Evolutionary conservation across 108 stramenopile genomes (phyloP).

Genomic region (Nitzschia sp.): DNA sequence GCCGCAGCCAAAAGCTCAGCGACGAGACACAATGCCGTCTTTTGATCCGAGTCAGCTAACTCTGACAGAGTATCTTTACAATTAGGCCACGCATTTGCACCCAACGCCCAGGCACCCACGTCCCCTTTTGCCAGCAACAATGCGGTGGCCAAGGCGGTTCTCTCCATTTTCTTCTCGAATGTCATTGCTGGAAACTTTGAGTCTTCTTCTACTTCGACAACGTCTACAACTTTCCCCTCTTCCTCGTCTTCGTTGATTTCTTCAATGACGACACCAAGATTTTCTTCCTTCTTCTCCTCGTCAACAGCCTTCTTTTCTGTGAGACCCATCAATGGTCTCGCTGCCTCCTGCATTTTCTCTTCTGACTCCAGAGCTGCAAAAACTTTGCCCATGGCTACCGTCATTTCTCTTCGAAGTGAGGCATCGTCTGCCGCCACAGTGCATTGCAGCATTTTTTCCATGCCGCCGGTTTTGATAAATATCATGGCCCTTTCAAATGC

Average conservation of each 20-base stretch:
- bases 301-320: constrained; percentile 23
- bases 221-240: constrained; percentile 38
- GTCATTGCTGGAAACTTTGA: neutral
- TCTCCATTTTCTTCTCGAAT: constrained; percentile 54
- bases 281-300: constrained; percentile 30
- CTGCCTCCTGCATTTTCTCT: constrained; percentile 53
- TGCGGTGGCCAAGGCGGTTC: constrained; percentile 63
- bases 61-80: constrained; percentile 43
- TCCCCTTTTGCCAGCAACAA: constrained; percentile 63
- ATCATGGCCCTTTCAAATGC: constrained; percentile 46
- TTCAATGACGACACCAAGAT: constrained; percentile 55
- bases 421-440: constrained; percentile 44
- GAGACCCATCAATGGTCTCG: constrained; percentile 42
- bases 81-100: constrained; percentile 55
- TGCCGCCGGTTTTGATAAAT: constrained; percentile 58
- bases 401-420: constrained; percentile 62
- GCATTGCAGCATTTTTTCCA: constrained; percentile 55
- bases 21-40: constrained; percentile 75
- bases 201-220: constrained; percentile 23
- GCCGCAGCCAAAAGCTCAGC: constrained; percentile 79
- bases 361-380: constrained; percentile 43
- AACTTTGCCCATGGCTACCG: constrained; percentile 48
- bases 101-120: constrained; percentile 76
- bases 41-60: constrained; percentile 60
- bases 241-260: constrained; percentile 65